phyloP scores from a whole-genome alignment of 371 early-diverging fungal genomes.

The Mucor mucedo region DNA sequence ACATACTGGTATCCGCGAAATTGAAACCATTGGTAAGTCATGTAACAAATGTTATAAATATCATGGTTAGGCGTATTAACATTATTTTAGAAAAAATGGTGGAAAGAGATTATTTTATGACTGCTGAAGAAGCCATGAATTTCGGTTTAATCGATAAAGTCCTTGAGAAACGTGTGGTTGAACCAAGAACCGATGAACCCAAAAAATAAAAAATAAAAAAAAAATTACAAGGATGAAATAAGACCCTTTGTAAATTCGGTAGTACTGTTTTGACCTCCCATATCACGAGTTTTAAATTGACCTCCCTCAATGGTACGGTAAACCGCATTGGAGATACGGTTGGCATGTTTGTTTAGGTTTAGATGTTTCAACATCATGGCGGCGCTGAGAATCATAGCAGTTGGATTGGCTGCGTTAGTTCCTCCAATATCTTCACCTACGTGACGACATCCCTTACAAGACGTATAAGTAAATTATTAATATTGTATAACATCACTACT shows the following conservation, averaged over 20 bases:
- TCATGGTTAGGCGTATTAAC: too few relatives aligned
- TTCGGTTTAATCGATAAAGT: slow-evolving; percentile 94
- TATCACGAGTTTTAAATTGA: slow-evolving; percentile 40
- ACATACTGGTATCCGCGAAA: slow-evolving; percentile 82
- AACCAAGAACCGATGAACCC: slow-evolving; percentile 40
- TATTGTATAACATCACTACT: slow-evolving; percentile 3
- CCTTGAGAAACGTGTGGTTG: slow-evolving; percentile 63
- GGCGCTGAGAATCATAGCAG: slow-evolving; percentile 91
- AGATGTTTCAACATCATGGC: slow-evolving; percentile 98
- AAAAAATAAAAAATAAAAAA: slow-evolving; percentile 18
- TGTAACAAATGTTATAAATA: neutral
- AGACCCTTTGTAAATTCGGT: slow-evolving; percentile 90
- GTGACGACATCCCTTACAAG: slow-evolving; percentile 84
- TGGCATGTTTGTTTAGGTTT: slow-evolving; percentile 78
- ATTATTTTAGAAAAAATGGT: slow-evolving; percentile 69
- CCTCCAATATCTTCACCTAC: slow-evolving; percentile 93
- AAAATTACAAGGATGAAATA: slow-evolving; percentile 64
- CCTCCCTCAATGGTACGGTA: slow-evolving; percentile 29
- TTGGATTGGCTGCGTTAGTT: slow-evolving; percentile 90
- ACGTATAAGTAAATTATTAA: neutral
- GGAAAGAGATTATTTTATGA: slow-evolving; percentile 96
- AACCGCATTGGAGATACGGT: slow-evolving; percentile 82
- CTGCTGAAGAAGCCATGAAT: slow-evolving; percentile 86
- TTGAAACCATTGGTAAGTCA: slow-evolving; percentile 81
- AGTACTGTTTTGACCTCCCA: slow-evolving; percentile 65